A percentile compares a stretch with the other conserved stretches of the same genome.
These are phyloP conservation scores for Amylostereum chailletii DNA, from an alignment of 1,284 basidiomycete genomes.

Conservation along the genomic window DNA sequence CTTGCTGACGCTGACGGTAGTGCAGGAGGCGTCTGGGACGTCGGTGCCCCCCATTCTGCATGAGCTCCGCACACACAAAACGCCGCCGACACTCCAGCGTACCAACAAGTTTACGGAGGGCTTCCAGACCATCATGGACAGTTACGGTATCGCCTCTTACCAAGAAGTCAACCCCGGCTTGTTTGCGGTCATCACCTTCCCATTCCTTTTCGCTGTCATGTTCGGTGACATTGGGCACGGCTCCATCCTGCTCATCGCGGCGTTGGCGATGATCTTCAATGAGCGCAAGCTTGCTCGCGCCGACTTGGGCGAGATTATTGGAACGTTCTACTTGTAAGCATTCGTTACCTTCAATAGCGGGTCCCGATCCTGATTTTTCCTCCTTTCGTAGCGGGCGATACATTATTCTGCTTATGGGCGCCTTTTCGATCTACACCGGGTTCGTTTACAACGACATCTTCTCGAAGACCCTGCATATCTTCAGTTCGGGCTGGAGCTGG, in stretches of 20 bases:
- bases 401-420: slow-evolving; percentile 96
- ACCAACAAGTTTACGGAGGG: slow-evolving; percentile 97
- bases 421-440: slow-evolving; percentile 94
- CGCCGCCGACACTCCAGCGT: slow-evolving; percentile 91
- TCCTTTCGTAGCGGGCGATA: slow-evolving; percentile 73
- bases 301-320: slow-evolving; percentile 81
- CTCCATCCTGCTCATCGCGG: slow-evolving; percentile 69
- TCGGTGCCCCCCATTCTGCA: slow-evolving; percentile 89
- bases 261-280: slow-evolving; percentile 76
- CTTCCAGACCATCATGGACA: slow-evolving; percentile 98
- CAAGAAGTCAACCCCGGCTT: slow-evolving; percentile 97
- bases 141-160: slow-evolving; percentile 92
- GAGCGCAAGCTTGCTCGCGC: slow-evolving; percentile 77
- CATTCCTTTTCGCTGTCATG: slow-evolving; percentile 92
- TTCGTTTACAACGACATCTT: slow-evolving; percentile 99
- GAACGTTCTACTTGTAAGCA: slow-evolving; percentile 92
- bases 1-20: slow-evolving; percentile 6
- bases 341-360: slow-evolving; percentile 85
- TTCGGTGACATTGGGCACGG: slow-evolving; percentile 99
- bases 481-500: slow-evolving; percentile 86
- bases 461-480: slow-evolving; percentile 87
- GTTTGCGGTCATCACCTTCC: slow-evolving; percentile 92
- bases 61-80: slow-evolving; percentile 84
- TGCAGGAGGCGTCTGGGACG: slow-evolving; percentile 87
- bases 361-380: slow-evolving; percentile 16